Evolutionary conservation across 2,329 filamentous ascomycete genomes (phyloP).

Genomic region (Trichoderma koningiopsis): DNA sequence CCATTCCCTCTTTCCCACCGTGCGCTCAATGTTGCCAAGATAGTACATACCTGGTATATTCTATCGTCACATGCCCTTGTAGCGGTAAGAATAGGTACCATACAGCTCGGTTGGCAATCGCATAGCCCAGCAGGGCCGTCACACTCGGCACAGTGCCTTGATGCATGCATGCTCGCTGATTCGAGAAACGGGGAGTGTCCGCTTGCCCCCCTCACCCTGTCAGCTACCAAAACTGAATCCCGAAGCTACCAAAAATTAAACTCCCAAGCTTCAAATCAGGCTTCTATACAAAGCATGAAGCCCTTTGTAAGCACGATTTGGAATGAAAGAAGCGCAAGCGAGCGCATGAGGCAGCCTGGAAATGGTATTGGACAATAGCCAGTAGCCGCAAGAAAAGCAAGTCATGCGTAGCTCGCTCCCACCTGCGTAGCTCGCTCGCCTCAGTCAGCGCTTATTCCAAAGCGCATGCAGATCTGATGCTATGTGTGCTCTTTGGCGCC

Average conservation of each 20-base stretch:
- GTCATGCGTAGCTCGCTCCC: background rate
- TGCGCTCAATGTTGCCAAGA: background rate
- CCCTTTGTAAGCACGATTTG: background rate
- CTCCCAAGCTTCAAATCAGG: background rate
- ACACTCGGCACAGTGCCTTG: background rate
- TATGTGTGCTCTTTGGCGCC: background rate
- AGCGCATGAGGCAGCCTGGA: background rate
- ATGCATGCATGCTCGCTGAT: background rate
- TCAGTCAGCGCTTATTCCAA: background rate
- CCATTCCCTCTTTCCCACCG: background rate
- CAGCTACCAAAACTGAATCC: background rate
- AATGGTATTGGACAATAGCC: background rate
- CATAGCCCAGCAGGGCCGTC: background rate
- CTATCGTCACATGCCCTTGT: too few relatives aligned
- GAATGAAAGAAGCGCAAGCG: background rate
- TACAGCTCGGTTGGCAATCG: background rate
- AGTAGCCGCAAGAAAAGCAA: background rate
- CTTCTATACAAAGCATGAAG: too few relatives aligned
- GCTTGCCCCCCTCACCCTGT: background rate
- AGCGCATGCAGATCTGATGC: background rate
- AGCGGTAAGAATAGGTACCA: background rate
- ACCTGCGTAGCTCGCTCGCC: background rate
- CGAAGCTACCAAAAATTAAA: too few relatives aligned
- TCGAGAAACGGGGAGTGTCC: background rate
- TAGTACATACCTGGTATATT: background rate